A percentile compares a stretch with the other conserved stretches of the same genome.
Evolutionary conservation across 345 rosid species (phyloP).

Genomic region (Excoecaria agallocha): DNA sequence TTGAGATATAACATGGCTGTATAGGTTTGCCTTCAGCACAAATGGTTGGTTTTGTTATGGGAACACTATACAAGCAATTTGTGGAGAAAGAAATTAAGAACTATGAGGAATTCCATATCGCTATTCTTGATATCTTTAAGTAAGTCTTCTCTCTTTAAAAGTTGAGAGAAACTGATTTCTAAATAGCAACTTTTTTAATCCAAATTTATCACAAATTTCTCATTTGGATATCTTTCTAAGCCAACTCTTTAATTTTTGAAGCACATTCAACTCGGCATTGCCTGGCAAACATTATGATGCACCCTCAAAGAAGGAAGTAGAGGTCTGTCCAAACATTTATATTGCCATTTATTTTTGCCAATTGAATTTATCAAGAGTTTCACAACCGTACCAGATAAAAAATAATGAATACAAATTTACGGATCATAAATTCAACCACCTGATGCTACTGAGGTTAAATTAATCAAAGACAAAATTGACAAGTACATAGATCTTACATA

Average conservation of each 20-base stretch:
- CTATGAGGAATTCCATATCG: conserved; percentile 65
- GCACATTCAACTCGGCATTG: conserved; percentile 76
- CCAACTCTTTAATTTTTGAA: conserved; percentile 21
- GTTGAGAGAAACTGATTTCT: no score
- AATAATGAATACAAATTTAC: no score
- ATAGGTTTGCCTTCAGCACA: conserved; percentile 56
- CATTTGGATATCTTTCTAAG: neutral
- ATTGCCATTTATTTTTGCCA: no score
- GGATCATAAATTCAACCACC: neutral
- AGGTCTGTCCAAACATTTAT: conserved; percentile 34
- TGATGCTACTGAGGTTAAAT: no score
- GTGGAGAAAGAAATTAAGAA: conserved; percentile 42
- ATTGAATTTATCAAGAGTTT: no score
- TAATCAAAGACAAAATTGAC: no score
- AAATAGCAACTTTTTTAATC: neutral
- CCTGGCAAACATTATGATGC: conserved; percentile 88
- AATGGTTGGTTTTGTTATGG: conserved; percentile 57
- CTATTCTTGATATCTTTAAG: conserved; percentile 76
- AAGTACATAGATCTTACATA: no score
- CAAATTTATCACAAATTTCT: neutral
- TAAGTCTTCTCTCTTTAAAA: conserved; percentile 23
- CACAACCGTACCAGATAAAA: no score
- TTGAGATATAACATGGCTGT: neutral
- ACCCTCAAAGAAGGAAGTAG: conserved; percentile 43
- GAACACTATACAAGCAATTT: conserved; percentile 60